Evolutionary conservation across 192 early-diverging fungal species (phyloP).

Genomic region (Coemansia sp.): DNA sequence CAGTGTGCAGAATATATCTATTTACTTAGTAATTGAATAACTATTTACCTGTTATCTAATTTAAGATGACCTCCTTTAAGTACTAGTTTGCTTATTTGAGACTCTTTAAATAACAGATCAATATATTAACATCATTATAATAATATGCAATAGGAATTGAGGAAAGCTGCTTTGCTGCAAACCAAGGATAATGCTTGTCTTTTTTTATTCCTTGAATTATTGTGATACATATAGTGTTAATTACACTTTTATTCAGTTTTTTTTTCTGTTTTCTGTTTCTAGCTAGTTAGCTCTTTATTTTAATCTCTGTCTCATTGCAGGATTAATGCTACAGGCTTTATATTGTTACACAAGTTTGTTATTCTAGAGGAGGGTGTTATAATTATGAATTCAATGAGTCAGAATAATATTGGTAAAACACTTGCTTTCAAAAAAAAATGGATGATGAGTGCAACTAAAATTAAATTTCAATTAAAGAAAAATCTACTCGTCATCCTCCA

Average conservation of each 20-base stretch:
- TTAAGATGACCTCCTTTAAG: no score
- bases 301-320: not conserved
- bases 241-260: no score
- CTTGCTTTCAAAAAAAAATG: not conserved
- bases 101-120: not conserved
- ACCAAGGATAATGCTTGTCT: no score
- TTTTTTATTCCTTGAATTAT: no score
- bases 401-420: not conserved
- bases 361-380: not conserved
- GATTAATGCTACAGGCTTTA: not conserved
- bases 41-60: no score
- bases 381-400: not conserved
- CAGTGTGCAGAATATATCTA: no score
- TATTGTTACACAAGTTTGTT: not conserved
- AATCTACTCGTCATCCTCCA: constrained; percentile 33
- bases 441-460: not conserved
- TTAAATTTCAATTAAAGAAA: not conserved
- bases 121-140: not conserved
- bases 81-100: no score
- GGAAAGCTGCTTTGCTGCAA: no score
- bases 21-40: no score
- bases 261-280: not conserved
- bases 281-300: not conserved
- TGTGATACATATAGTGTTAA: no score
- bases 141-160: no score